Evolutionary conservation across 2,329 filamentous ascomycete species (phyloP).

Genomic region (Erysiphe pulchra): DNA sequence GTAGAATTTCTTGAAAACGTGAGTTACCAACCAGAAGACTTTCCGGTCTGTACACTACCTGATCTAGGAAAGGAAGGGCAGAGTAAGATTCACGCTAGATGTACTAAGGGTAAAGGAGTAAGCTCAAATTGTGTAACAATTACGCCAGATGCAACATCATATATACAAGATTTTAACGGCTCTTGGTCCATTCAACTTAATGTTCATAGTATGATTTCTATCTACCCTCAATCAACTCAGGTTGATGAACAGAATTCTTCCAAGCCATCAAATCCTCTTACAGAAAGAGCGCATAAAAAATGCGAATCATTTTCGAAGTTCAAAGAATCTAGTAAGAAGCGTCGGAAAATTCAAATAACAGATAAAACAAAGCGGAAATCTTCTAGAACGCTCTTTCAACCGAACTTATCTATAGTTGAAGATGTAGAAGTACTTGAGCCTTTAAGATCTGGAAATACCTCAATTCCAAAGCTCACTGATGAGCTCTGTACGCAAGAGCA

Average conservation of each 20-base stretch:
- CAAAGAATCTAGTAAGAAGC: neutral
- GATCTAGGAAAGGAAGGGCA: too few species aligned
- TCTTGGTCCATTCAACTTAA: conserved; percentile 11
- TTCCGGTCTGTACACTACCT: too few species aligned
- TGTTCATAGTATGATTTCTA: conserved; percentile 12
- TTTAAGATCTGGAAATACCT: neutral
- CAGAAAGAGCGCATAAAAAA: neutral
- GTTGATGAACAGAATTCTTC: too few species aligned
- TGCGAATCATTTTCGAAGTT: neutral
- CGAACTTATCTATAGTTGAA: neutral
- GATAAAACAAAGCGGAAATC: neutral
- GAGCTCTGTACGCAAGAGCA: neutral
- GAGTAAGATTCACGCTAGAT: too few species aligned
- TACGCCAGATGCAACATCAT: conserved; percentile 11
- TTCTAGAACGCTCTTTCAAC: neutral
- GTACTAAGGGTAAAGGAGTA: too few species aligned
- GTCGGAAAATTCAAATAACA: neutral
- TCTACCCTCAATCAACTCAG: neutral
- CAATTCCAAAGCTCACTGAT: neutral
- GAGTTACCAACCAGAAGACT: neutral
- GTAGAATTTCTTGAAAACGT: neutral
- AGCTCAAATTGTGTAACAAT: too few species aligned
- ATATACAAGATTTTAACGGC: conserved; percentile 9
- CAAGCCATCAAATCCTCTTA: neutral
- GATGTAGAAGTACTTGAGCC: neutral